Percentiles rank a stretch among this genome's conserved stretches.
Evolutionary conservation across 1,284 basidiomycete species (phyloP).

Genomic region (Ceratobasidium papillatum): DNA sequence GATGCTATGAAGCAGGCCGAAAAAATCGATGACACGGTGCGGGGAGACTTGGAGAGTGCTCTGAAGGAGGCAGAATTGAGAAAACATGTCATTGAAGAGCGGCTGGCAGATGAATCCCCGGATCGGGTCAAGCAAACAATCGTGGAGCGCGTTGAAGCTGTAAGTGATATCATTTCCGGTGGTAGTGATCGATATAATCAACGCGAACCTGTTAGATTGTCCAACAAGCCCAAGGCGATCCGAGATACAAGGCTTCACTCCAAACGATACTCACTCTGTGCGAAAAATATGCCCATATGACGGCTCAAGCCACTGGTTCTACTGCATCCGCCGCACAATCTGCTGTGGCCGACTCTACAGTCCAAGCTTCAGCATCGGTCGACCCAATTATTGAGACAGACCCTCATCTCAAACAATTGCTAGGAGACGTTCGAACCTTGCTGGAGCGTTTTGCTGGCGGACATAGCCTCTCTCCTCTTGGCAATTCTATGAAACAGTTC

Average conservation of each 20-base stretch:
- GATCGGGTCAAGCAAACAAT: conserved; percentile 52
- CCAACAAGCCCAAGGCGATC: conserved; percentile 54
- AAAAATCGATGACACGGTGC: conserved; percentile 37
- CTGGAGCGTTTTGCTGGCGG: conserved; percentile 57
- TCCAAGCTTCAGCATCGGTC: conserved; percentile 44
- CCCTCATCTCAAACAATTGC: conserved; percentile 50
- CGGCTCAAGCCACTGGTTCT: conserved; percentile 47
- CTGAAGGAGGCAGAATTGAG: conserved; percentile 46
- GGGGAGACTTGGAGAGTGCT: conserved; percentile 34
- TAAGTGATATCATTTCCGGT: conserved; percentile 45
- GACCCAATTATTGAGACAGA: conserved; percentile 49
- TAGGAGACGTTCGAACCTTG: conserved; percentile 54
- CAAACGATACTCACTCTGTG: conserved; percentile 55
- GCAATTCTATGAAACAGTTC: conserved; percentile 49
- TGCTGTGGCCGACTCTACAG: conserved; percentile 39
- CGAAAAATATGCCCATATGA: conserved; percentile 56
- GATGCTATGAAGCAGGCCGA: conserved; percentile 30
- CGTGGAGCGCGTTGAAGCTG: conserved; percentile 55
- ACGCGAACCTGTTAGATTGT: conserved; percentile 52
- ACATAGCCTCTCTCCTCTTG: conserved; percentile 54
- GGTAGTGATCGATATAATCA: neutral
- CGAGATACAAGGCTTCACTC: conserved; percentile 54
- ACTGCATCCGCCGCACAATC: conserved; percentile 36
- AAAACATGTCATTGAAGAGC: conserved; percentile 41
- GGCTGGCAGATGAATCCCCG: conserved; percentile 47